phyloP scores from a whole-genome alignment of 2,329 filamentous ascomycete genomes.

The Albophoma yamanashiensis region DNA sequence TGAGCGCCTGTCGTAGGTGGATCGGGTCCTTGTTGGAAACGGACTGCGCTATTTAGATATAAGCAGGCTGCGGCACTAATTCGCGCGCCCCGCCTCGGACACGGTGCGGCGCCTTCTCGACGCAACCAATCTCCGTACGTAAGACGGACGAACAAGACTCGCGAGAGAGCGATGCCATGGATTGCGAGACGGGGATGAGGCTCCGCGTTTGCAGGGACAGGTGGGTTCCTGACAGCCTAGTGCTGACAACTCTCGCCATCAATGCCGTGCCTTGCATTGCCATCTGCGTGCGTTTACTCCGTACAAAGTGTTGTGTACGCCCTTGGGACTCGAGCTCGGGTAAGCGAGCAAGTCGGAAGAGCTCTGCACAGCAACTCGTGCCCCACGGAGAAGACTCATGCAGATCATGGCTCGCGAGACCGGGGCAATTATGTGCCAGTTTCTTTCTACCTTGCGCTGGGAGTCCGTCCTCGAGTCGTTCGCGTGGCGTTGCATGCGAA shows the following conservation, averaged over 20 bases:
- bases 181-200: background rate
- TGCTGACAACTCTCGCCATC: background rate
- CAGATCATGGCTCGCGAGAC: too few relatives aligned
- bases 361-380: too few relatives aligned
- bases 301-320: too few relatives aligned
- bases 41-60: background rate
- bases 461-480: too few relatives aligned
- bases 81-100: background rate
- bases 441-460: too few relatives aligned
- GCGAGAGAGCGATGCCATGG: background rate
- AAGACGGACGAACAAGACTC: background rate
- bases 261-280: background rate
- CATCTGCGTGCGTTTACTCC: background rate
- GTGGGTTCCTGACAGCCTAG: background rate
- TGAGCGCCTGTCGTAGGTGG: conserved; percentile 8
- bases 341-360: background rate
- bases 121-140: background rate
- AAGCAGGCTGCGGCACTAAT: background rate
- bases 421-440: too few relatives aligned
- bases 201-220: background rate
- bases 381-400: too few relatives aligned
- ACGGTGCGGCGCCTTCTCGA: background rate
- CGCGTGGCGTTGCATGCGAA: too few relatives aligned
- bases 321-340: background rate
- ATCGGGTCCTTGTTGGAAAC: conserved; percentile 3